Evolutionary conservation across 257 asterid genomes (phyloP), one percentile per base, ranked within the genome.

Genomic region (Solanum acaule): DNA sequence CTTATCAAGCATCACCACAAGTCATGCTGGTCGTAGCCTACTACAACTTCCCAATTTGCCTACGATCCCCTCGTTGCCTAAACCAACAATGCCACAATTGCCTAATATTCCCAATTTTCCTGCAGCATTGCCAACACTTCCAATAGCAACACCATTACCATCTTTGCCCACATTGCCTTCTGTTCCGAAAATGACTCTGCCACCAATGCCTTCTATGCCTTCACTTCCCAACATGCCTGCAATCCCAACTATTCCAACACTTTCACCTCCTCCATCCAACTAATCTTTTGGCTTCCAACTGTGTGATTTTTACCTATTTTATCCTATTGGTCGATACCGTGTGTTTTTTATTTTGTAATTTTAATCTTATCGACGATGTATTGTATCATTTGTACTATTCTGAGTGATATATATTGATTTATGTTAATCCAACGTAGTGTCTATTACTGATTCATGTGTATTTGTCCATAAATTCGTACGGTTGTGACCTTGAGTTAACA

Each of bases 201-300:
- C 87, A 2, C 87, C 87, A 16, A 11, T 84, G 77, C 76, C 87
- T 6, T 61, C 72, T 2, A 11, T 84, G 77, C 76, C 87, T 6
- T 61, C 75, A 9, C 37, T 85, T 85, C 87, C 79, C 8, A 56
- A 13, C 11, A 85, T 85, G 9, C 87, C 87, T 0, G 25, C 46
- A 4, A 71, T 68, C 5, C 72, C 86, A 73, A 5, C 46, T 15
- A 75, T 77, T 31, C 78, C 78, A 18, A 34, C 87, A 20, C 40
- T 85, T 37, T 85, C 87, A 8, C 63, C 79, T 1, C 87, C 87
- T 65, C 87, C 87, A 85, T 85, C 87, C 49, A 85, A 65, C 56
- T 61, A 40, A 78, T 78, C 65, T 2, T 18, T 35, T 16, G 1
- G 10, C 13, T 77, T 42, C 38, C 34, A 13, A n/a, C 56, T 6